Base-by-base conservation (phyloP, 306 rosid genomes). In the Vigna radiata region DNA sequence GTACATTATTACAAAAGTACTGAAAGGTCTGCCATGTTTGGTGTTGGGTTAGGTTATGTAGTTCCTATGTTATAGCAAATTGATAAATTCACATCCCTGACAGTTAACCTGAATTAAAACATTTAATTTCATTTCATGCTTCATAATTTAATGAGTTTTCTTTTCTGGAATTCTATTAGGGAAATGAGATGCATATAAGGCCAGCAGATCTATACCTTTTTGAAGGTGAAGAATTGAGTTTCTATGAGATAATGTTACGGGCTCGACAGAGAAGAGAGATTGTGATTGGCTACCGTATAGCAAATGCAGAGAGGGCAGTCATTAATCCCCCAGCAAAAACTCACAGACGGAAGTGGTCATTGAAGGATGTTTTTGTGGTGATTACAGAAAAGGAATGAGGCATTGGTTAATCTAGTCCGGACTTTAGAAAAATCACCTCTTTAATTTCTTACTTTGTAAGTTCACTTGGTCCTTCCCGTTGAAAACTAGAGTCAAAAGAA, bases 181-280 rank as follows among this genome's bases (percentile, higher is more conserved):
- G 98, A 59, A 93, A 91, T 74, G 97, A 91, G 87, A 78, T 93
- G 89, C 97, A 93, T 54, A 91, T 91, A 81, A 90, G 95, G 82
- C 95, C 78, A 76, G 95, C 95, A 59, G 95, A 93, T 88, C 72
- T 91, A 2, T 93, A 88, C 83, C 88, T 88, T 14, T 77, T 77
- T 53, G 95, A 93, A 70, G 90, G 93, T 10, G 93, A 91, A 87
- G 93, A 91, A 36, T 73, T 93, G 78, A 93, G 93, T 79, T 93
- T 93, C 72, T 89, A 88, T 80, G 98, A 93, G 72, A 79, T 91
- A 89, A 82, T 89, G 66, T 76, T 89, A 71, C 85, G 93, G 44
- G 95, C 91, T 53, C 85, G 95, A 59, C 93, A 76, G 68, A 88
- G 96, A 85, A 85, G 96, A 83, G 98, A 93, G 86, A 81, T 93